Evolutionary conservation across 164 flowering plant species (phyloP).

Genomic region (Berberis thunbergii): DNA sequence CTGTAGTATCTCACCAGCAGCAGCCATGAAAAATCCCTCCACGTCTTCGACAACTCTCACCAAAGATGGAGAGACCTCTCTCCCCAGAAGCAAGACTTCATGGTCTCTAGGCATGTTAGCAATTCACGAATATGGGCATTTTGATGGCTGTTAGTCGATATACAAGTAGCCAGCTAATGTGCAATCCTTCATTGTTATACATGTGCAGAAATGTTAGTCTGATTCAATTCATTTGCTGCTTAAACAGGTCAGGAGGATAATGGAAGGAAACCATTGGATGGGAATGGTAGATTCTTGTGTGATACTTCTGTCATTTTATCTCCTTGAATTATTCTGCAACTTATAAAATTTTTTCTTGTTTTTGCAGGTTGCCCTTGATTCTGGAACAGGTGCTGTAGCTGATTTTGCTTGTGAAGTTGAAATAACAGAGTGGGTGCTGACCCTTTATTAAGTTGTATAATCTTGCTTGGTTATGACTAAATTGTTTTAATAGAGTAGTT

Average conservation of each 20-base stretch:
- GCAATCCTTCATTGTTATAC: no score
- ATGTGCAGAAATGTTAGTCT: neutral
- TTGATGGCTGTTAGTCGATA: no score
- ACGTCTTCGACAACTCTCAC: no score
- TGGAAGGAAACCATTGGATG: slow-evolving; percentile 98
- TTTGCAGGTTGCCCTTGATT: slow-evolving; percentile 62
- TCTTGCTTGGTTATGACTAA: neutral
- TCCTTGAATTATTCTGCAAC: neutral
- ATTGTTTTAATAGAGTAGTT: neutral
- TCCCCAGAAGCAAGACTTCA: no score
- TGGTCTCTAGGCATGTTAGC: no score
- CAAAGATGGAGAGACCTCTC: no score
- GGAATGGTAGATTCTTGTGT: slow-evolving; percentile 67
- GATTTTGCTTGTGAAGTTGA: slow-evolving; percentile 97
- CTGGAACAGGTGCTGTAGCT: slow-evolving; percentile 67
- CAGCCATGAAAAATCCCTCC: no score
- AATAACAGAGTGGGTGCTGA: slow-evolving; percentile 72
- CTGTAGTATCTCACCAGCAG: no score
- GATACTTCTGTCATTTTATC: slow-evolving; percentile 9
- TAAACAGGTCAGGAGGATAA: slow-evolving; percentile 76
- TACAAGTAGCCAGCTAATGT: no score
- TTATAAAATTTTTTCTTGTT: slow-evolving; percentile 5
- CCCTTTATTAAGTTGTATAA: neutral
- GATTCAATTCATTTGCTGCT: slow-evolving; percentile 2
- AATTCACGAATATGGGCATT: no score